Evolutionary conservation across 2,329 filamentous ascomycete species (phyloP).

Genomic region (Didymella exigua): DNA sequence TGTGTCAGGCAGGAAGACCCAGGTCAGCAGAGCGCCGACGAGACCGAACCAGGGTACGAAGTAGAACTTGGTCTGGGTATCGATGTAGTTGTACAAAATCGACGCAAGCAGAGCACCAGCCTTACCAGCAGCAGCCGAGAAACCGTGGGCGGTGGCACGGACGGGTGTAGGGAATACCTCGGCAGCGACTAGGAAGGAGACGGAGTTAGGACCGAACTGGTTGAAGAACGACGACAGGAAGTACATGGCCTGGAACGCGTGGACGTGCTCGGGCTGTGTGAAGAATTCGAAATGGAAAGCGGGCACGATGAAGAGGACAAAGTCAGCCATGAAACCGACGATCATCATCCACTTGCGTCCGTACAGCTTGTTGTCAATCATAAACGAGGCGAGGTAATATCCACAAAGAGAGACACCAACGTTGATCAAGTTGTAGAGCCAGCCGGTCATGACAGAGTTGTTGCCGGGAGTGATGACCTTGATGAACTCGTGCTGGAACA

Average conservation of each 20-base stretch:
- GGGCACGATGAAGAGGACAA: slow-evolving; percentile 90
- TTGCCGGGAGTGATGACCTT: slow-evolving; percentile 73
- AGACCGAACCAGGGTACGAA: slow-evolving; percentile 96
- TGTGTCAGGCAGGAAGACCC: slow-evolving; percentile 90
- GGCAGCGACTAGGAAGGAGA: slow-evolving; percentile 94
- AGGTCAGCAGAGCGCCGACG: slow-evolving; percentile 80
- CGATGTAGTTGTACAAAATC: slow-evolving; percentile 94
- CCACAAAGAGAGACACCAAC: slow-evolving; percentile 82
- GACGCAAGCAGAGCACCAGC: slow-evolving; percentile 84
- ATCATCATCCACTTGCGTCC: slow-evolving; percentile 97
- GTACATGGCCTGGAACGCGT: slow-evolving; percentile 97
- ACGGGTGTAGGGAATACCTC: slow-evolving; percentile 96
- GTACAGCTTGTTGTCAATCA: slow-evolving; percentile 96
- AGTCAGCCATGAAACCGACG: slow-evolving; percentile 88
- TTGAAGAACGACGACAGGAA: slow-evolving; percentile 98
- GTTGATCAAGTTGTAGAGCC: slow-evolving; percentile 94
- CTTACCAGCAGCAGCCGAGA: slow-evolving; percentile 92
- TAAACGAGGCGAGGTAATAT: slow-evolving; percentile 86
- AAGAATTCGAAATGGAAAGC: slow-evolving; percentile 90
- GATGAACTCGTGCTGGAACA: slow-evolving; percentile 93
- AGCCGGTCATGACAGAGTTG: slow-evolving; percentile 78
- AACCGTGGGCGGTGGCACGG: slow-evolving; percentile 90
- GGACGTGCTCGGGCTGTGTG: slow-evolving; percentile 71
- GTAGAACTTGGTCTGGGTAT: slow-evolving; percentile 81
- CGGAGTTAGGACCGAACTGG: slow-evolving; percentile 95